Base-by-base conservation (phyloP, 2,329 filamentous ascomycete genomes). In the Colletotrichum siamense region DNA sequence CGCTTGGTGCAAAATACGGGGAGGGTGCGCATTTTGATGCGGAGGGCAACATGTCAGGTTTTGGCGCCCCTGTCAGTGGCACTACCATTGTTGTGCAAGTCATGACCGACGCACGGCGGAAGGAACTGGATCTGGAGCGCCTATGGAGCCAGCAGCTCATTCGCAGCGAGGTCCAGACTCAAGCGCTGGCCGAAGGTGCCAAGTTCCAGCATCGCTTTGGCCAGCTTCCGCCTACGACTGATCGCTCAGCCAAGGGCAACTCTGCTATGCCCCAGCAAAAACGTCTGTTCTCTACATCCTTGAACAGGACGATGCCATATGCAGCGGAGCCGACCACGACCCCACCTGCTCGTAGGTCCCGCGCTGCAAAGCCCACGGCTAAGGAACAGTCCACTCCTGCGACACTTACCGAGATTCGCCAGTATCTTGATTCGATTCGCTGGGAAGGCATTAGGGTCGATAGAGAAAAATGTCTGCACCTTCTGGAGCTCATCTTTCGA, bases 31-130 rank as follows among this genome's bases (percentile, higher is more conserved):
- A 87, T 30, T 82, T 89, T 49, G 87, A 89, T 24, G 86, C 87
- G 18, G 85, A 86, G 15, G 89, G 92, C 16, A 88, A 90, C 10
- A 92, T 96, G 73, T 93, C 95, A 39, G 96, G 96, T 0, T 98
- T 98, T 81, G 95, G 95, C 3, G 82, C 87, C 1, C 81, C 86
- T 6, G 82, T 85, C 39, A 82, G 80, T 1, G 90, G 90, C 12
- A 89, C 87, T 2, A 91, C 90, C 0, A 81, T 92, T 26, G 88
- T 92, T 16, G 84, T 92, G 12, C 91, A 92, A 80, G 88, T 91
- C 79, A 87, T 92, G 85, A 92, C 90, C 0, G 90, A 91, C 79
- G 80, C 85, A 10, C 85, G 90, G 73, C 86, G 91, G 36, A 81
- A 83, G 26, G 90, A 92, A 78, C 83, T 92, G 68, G 87, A 88